A percentile compares a stretch with the other conserved stretches of the same genome.
These are phyloP conservation scores for Leishmania major DNA, from an alignment of 208 protist species.

Conservation along the genomic window DNA sequence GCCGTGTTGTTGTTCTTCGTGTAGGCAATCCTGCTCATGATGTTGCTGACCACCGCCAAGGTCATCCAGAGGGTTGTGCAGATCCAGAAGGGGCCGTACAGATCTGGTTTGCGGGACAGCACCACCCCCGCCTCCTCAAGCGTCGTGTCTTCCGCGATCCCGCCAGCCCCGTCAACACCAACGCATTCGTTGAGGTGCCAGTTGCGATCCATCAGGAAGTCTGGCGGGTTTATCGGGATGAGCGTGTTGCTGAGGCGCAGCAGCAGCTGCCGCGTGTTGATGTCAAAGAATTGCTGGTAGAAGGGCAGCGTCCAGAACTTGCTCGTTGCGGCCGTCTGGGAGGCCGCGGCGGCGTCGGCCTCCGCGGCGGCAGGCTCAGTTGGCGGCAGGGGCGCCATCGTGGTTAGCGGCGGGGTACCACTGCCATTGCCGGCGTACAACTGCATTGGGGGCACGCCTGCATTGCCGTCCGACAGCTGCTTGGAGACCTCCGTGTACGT, in stretches of 20 bases:
- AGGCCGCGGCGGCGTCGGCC: neutral
- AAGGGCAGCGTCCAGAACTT: constrained; percentile 87
- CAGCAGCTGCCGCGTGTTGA: constrained; percentile 83
- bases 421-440: constrained; percentile 17
- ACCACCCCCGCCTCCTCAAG: constrained; percentile 50
- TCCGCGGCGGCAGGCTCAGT: constrained; percentile 9
- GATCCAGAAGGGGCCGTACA: constrained; percentile 93
- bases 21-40: constrained; percentile 76
- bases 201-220: constrained; percentile 82
- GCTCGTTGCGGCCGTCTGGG: constrained; percentile 30
- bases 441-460: constrained; percentile 13
- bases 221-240: constrained; percentile 70
- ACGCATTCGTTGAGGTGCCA: constrained; percentile 55
- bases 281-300: constrained; percentile 92
- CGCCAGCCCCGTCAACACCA: neutral
- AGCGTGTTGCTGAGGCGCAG: constrained; percentile 73
- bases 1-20: constrained; percentile 25
- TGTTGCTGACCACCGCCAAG: constrained; percentile 83
- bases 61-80: constrained; percentile 92
- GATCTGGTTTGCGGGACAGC: constrained; percentile 67
- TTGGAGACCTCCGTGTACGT: constrained; percentile 18
- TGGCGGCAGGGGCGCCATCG: neutral
- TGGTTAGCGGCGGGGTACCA: neutral
- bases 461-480: neutral
- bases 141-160: constrained; percentile 20